Evolutionary conservation across 148 eudicot genomes (phyloP), one percentile per base, ranked within the genome.

Genomic region (Diospyros lotus): DNA sequence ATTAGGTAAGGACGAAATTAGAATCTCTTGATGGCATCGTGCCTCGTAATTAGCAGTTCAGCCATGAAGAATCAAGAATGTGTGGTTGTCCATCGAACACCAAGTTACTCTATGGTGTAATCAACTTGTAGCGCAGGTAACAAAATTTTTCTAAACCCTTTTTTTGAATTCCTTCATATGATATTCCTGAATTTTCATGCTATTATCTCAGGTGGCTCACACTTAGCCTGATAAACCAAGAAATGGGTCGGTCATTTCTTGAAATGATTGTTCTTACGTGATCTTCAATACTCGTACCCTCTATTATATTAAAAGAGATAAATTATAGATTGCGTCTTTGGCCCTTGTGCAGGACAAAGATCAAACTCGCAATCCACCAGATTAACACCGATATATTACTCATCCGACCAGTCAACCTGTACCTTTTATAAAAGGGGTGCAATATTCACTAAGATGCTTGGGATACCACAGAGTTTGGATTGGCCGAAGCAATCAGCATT

Each of bases 41-140:
- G 76, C 99, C 98, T 81, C 84, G 85, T 70, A 88, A 86, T 93
- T 74, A 91, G 97, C 85, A 93, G 89, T 79, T 87, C 87, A 39
- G 87, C 88, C 73, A 88, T 95, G 91, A 89, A 85, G 82, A 95
- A 88, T 95, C 90, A 89, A 85, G 82, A 95, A 91, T 86, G 98
- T 91, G 28, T 95, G 99, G 99, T 79, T 91, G 84, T 91, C 99
- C 71, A 95, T 95, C 98, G 99, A 93, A 77, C 99, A 95, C 81
- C 98, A 95, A 80, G 88, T 85, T 81, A 95, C 93, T 73, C 77
- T 95, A 45, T 95, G 99, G 99, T 95, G 99, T 79, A 95, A 95
- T 82, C 97, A 95, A 81, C 86, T 93, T 48, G 91, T 86, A 77
- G 91, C 86, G 66, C 99, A 95, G 85, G 99, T 95, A 82, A 86